Conservation (phyloP, 2,329 filamentous ascomycete species). For the Chrysoporthe deuterocubensis region DNA sequence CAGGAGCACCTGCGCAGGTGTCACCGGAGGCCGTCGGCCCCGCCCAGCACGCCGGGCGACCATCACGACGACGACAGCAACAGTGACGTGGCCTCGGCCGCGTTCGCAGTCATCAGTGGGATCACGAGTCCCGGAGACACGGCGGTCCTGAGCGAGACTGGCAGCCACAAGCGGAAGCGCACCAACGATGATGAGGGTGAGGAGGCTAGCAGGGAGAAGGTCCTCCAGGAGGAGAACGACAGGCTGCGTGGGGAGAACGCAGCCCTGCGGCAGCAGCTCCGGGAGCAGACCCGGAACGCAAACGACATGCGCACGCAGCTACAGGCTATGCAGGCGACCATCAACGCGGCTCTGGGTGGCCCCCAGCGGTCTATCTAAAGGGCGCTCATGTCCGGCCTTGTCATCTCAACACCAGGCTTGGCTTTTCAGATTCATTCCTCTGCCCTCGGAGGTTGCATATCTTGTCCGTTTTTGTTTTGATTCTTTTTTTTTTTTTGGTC, state of each 20-base stretch:
- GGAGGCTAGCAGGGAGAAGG: conserved; percentile 35
- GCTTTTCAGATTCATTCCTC: not conserved
- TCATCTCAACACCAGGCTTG: not conserved
- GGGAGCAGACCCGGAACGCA: conserved; percentile 52
- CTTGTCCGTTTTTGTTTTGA: not conserved
- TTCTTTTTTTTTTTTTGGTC: not conserved
- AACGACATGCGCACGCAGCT: conserved; percentile 55
- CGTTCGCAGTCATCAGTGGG: conserved; percentile 15
- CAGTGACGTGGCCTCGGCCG: conserved; percentile 44
- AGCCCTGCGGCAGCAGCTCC: conserved; percentile 56
- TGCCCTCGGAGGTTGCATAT: not conserved
- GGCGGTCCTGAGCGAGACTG: conserved; percentile 27
- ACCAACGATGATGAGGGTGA: conserved; percentile 36
- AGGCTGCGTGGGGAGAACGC: conserved; percentile 68
- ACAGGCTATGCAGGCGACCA: conserved; percentile 48
- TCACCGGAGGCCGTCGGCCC: conserved; percentile 52
- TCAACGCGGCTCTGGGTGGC: conserved; percentile 32
- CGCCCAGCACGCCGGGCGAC: conserved; percentile 34
- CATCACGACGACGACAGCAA: conserved; percentile 47
- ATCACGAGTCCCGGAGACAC: conserved; percentile 16
- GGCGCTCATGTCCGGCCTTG: not conserved
- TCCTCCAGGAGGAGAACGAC: conserved; percentile 67
- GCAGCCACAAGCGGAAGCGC: conserved; percentile 53
- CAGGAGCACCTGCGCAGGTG: conserved; percentile 91
- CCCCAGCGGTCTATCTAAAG: conserved; percentile 11